Conservation (phyloP, 208 protist genomes). For the Naegleria lovaniensis region DNA sequence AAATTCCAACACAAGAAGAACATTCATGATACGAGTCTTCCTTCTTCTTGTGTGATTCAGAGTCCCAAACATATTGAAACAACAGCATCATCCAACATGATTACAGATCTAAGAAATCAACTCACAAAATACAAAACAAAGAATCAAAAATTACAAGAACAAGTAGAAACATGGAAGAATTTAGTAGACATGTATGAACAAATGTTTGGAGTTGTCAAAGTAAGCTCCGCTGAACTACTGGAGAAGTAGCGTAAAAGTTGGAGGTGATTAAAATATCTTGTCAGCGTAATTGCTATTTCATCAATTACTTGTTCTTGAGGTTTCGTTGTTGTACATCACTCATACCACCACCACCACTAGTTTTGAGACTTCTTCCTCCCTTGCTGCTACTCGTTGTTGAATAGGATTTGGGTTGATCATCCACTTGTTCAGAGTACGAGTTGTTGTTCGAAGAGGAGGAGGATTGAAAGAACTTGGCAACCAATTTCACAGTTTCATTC, state of each 20-base stretch:
- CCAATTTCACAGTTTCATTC: background rate
- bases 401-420: too few relatives aligned
- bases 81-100: background rate
- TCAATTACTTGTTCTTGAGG: too few relatives aligned
- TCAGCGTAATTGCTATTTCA: too few relatives aligned
- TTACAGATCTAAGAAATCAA: background rate
- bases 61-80: too few relatives aligned
- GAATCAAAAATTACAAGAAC: background rate
- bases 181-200: background rate
- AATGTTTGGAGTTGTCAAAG: background rate
- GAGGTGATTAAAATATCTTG: too few relatives aligned
- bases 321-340: too few relatives aligned
- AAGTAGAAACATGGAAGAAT: background rate
- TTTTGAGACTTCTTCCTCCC: background rate
- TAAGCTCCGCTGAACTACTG: background rate
- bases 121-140: background rate
- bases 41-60: too few relatives aligned
- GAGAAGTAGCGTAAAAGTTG: too few relatives aligned
- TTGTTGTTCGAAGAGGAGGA: background rate
- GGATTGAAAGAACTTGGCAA: background rate
- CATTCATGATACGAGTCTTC: too few relatives aligned
- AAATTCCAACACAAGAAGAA: too few relatives aligned
- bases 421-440: background rate
- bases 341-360: too few relatives aligned
- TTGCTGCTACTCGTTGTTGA: background rate